A percentile compares a stretch with the other conserved stretches of the same genome.
phyloP scores from a whole-genome alignment of 2,329 filamentous ascomycete species.

The Stagonosporopsis rhizophila region DNA sequence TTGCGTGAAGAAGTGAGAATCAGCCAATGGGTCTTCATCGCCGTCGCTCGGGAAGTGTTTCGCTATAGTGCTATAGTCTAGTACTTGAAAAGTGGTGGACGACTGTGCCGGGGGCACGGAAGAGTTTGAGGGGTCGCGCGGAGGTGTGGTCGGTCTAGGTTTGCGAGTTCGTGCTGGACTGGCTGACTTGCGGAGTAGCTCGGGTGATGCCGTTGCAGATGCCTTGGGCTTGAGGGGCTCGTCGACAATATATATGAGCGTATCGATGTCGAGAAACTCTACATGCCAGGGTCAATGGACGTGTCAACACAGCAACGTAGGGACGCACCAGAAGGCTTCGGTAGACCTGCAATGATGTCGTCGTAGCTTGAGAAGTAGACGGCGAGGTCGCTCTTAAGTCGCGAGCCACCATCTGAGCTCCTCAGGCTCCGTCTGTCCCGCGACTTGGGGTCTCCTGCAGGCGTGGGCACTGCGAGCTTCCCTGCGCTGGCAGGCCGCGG shows the following conservation, averaged over 20 bases:
- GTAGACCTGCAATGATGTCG: constrained; percentile 86
- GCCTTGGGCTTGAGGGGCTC: constrained; percentile 51
- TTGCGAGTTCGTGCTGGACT: constrained; percentile 40
- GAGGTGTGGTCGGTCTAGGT: constrained; percentile 25
- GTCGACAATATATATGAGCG: constrained; percentile 75
- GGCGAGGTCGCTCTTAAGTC: constrained; percentile 90
- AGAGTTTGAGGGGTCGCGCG: constrained; percentile 23
- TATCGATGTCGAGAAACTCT: constrained; percentile 78
- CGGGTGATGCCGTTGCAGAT: constrained; percentile 25
- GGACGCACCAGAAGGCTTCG: constrained; percentile 73
- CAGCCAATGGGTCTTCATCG: constrained; percentile 62
- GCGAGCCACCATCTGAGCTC: constrained; percentile 80
- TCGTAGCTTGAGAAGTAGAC: constrained; percentile 94
- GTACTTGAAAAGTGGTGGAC: constrained; percentile 44
- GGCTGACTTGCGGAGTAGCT: constrained; percentile 28
- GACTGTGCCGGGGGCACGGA: constrained; percentile 31
- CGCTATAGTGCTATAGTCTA: constrained; percentile 53
- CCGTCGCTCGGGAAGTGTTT: constrained; percentile 43
- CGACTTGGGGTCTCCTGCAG: constrained; percentile 21
- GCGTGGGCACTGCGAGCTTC: constrained; percentile 37
- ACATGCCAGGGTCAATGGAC: constrained; percentile 28
- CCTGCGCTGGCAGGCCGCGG: constrained; percentile 38
- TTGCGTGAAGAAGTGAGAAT: constrained; percentile 63
- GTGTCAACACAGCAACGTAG: constrained; percentile 17
- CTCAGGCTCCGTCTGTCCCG: constrained; percentile 78